Conservation (phyloP, 2,329 filamentous ascomycete species). For the Akanthomyces muscarius region DNA sequence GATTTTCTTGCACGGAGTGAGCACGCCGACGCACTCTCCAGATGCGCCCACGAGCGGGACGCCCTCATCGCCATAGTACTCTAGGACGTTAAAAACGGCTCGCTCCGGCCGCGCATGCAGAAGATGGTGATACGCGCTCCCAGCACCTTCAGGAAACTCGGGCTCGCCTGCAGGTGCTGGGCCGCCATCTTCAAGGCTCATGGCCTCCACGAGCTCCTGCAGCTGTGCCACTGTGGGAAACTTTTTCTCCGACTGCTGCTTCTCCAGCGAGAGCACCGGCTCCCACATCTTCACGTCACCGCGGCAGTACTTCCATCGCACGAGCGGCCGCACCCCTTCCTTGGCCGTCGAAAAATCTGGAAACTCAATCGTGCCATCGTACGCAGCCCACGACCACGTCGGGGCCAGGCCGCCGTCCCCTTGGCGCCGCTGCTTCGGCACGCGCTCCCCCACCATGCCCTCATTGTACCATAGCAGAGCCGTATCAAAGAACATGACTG, state of each 20-base stretch:
- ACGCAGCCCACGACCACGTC: slow-evolving; percentile 11
- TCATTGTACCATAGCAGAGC: slow-evolving; percentile 17
- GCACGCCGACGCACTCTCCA: slow-evolving; percentile 11
- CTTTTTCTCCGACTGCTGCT: slow-evolving; percentile 9
- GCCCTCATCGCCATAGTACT: slow-evolving; percentile 14
- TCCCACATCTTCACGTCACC: background rate
- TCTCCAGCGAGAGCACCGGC: slow-evolving; percentile 10
- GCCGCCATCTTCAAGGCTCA: slow-evolving; percentile 5
- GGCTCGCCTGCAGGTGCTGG: background rate
- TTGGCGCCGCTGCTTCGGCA: background rate
- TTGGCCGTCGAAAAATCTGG: slow-evolving; percentile 11
- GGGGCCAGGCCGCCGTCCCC: background rate
- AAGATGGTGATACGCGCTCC: background rate
- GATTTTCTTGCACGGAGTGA: slow-evolving; percentile 10
- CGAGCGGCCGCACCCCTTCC: slow-evolving; percentile 13
- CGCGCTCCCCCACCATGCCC: background rate
- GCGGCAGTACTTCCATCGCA: slow-evolving; percentile 15
- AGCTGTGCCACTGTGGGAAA: background rate
- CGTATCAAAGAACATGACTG: slow-evolving; percentile 18
- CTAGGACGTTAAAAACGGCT: slow-evolving; percentile 6
- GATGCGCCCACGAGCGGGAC: slow-evolving; percentile 8
- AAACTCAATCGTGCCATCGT: slow-evolving; percentile 4
- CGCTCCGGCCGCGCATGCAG: slow-evolving; percentile 12
- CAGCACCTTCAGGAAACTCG: background rate
- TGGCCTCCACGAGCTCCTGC: background rate